Conservation (phyloP, 192 early-diverging fungal species). For the Coemansia sp. region DNA sequence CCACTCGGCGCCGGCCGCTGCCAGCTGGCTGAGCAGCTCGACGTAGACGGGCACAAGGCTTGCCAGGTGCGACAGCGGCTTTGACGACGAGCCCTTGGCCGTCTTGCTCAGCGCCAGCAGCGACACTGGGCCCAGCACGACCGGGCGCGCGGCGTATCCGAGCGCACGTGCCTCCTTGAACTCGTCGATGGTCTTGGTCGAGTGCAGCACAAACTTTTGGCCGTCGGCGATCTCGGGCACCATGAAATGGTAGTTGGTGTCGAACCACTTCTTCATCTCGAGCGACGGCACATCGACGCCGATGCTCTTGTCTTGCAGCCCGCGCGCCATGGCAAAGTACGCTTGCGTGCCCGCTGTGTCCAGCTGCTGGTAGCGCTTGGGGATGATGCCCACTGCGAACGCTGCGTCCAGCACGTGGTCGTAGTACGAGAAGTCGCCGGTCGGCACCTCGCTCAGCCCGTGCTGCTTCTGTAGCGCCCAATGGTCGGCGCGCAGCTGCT, state of each 20-base stretch:
- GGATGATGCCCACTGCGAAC: constrained; percentile 62
- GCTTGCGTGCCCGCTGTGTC: constrained; percentile 69
- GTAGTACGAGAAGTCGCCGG: constrained; percentile 95
- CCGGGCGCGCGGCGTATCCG: constrained; percentile 89
- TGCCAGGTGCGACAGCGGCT: constrained; percentile 73
- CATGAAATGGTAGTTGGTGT: constrained; percentile 96
- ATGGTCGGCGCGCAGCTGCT: constrained; percentile 68
- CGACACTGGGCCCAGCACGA: constrained; percentile 88
- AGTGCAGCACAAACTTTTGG: constrained; percentile 70
- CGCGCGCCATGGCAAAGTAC: constrained; percentile 99
- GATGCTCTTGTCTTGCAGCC: constrained; percentile 75
- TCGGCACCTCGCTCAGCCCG: constrained; percentile 84
- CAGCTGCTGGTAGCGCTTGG: constrained; percentile 64
- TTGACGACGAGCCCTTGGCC: constrained; percentile 69
- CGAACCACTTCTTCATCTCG: constrained; percentile 99
- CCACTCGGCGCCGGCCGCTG: constrained; percentile 80
- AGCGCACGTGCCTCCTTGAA: constrained; percentile 89
- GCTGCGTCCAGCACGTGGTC: constrained; percentile 84
- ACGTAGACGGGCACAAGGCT: constrained; percentile 79
- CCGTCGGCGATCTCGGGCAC: constrained; percentile 82
- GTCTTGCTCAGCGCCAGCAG: constrained; percentile 86
- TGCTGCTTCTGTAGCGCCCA: constrained; percentile 71
- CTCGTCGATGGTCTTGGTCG: constrained; percentile 76
- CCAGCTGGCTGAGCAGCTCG: constrained; percentile 72
- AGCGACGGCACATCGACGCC: constrained; percentile 89